phyloP scores from a whole-genome alignment of 345 rosid species.

The Excoecaria agallocha region DNA sequence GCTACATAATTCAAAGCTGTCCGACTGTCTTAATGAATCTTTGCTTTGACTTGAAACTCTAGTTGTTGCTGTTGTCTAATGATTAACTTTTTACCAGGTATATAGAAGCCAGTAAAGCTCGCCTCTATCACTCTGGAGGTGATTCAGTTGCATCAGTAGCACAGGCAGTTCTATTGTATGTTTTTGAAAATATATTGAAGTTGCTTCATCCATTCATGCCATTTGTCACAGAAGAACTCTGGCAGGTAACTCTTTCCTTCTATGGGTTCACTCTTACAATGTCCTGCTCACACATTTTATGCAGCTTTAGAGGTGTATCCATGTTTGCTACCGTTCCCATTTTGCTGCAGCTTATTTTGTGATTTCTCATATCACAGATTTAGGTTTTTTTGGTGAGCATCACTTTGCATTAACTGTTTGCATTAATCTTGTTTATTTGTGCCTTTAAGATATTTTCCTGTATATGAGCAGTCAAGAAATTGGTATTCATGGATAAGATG shows the following conservation, averaged over 20 bases:
- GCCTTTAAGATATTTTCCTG: background rate
- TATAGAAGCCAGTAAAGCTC: conserved; percentile 95
- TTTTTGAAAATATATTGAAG: conserved; percentile 78
- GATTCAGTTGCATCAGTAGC: conserved; percentile 50
- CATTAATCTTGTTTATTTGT: background rate
- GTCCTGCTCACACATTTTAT: background rate
- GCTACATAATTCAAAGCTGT: background rate
- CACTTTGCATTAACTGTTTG: background rate
- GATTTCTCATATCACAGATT: background rate
- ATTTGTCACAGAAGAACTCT: conserved; percentile 89
- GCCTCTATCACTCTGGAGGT: conserved; percentile 59
- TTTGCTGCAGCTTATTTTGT: background rate
- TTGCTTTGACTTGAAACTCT: background rate
- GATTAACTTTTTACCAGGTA: conserved; percentile 51
- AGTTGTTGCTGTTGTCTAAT: conserved; percentile 18
- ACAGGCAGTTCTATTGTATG: conserved; percentile 82
- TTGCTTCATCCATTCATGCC: conserved; percentile 98
- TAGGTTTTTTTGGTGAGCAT: background rate
- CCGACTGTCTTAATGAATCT: background rate
- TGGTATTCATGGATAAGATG: background rate
- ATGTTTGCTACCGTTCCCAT: background rate
- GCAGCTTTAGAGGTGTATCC: background rate
- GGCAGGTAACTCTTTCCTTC: conserved; percentile 62
- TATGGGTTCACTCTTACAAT: background rate
- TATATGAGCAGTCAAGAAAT: background rate